Conservation (phyloP, 78 protist genomes). For the Tieghemostelium lacteum region DNA sequence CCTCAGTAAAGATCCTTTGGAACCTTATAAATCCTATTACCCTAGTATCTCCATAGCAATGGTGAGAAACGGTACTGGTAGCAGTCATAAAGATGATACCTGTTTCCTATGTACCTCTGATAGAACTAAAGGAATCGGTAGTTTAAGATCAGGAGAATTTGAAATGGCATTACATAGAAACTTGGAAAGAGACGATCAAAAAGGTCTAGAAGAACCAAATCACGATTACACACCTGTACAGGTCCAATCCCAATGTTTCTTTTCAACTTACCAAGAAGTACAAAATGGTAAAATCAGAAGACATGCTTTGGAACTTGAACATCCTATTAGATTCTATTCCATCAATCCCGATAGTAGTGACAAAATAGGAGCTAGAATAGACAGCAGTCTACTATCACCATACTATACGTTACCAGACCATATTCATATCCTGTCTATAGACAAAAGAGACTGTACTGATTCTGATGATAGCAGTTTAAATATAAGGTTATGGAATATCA, state of each 20-base stretch:
- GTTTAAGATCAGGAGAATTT: background rate
- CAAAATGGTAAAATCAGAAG: background rate
- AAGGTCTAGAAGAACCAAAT: slow-evolving; percentile 28
- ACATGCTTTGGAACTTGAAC: background rate
- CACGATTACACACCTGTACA: slow-evolving; percentile 4
- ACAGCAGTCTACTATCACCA: too few relatives aligned
- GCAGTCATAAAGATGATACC: too few relatives aligned
- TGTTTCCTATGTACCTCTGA: slow-evolving; percentile 28
- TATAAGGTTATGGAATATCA: too few relatives aligned
- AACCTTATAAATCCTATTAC: background rate
- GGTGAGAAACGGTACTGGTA: background rate
- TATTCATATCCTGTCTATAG: background rate
- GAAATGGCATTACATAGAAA: slow-evolving; percentile 15
- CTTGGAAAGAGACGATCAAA: slow-evolving; percentile 2
- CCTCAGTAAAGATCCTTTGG: background rate
- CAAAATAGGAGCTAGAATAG: background rate
- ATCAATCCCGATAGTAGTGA: background rate
- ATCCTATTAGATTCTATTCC: background rate
- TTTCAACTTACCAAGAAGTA: background rate
- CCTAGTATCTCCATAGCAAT: background rate
- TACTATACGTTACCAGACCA: background rate
- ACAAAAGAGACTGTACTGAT: too few relatives aligned
- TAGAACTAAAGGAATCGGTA: slow-evolving; percentile 29
- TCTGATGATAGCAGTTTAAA: too few relatives aligned
- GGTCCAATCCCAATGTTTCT: background rate